Base-by-base conservation (phyloP, 306 rosid genomes). In the Heteromeles arbutifolia region DNA sequence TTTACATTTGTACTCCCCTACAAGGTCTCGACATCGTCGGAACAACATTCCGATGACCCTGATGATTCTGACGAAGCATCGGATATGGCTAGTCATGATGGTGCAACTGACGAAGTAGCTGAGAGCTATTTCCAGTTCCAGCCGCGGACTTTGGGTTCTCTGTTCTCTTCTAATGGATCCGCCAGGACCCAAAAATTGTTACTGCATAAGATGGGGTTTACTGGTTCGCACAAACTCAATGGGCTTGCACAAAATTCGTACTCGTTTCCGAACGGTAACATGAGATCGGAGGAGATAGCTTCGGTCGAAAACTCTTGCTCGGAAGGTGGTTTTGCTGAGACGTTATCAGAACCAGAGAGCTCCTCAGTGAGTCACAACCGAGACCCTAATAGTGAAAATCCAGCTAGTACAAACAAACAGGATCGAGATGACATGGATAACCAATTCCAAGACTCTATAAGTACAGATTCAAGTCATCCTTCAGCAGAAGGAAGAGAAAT, bases 41-140 rank as follows among this genome's bases (percentile, higher is more conserved):
- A 89, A 62, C 50, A 86, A 62, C 56, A 86, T 58, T 84, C 93
- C 4, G 98, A 88, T 32, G 96, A 93, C 63, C 65, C 90, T 2
- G 93, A 92, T 31, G 96, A 93, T 68, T 65, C 88, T 5, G 96
- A 92, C 31, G 98, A 90, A 70, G 79, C 89, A 66, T 83, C 87
- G 0, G 98, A 89, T 73, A 84, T 81, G 76, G 86, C 85, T 64
- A 81, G 83, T 64, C 67, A 79, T n/a, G 96, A 96, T 24, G 84
- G 72, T 14, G 78, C 77, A 15, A 73, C 81, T 1, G 96, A 89
- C 61, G 92, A 88, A 65, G 57, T 79, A 65, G 87, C 86, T 1
- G 96, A 90, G 61, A 86, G 96, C 31, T 92, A 83, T 82, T 90
- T 92, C 88, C 92, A 96, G 82, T 96, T 96, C 88, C 92, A 90